These are phyloP conservation scores for Boletus austroedulis DNA, from an alignment of 1,284 basidiomycete genomes.

Conservation along the genomic window DNA sequence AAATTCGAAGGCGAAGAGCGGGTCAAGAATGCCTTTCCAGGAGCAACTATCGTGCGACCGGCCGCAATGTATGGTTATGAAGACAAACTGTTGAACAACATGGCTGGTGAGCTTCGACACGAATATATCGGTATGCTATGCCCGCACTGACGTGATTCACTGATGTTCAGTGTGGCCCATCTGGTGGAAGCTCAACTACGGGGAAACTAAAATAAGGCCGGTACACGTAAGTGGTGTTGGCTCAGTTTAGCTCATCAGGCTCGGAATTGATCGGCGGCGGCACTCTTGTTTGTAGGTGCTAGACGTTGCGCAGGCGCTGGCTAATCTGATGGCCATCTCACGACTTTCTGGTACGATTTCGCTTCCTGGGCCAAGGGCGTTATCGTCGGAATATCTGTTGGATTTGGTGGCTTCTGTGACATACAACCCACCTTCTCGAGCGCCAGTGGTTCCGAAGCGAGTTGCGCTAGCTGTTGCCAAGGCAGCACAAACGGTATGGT, in stretches of 20 bases:
- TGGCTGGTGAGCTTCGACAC: slow-evolving; percentile 65
- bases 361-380: slow-evolving; percentile 86
- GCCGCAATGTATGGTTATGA: slow-evolving; percentile 88
- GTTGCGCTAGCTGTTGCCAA: slow-evolving; percentile 68
- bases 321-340: slow-evolving; percentile 69
- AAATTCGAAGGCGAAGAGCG: slow-evolving; percentile 91
- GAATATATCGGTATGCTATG: slow-evolving; percentile 4
- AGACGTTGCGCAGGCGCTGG: slow-evolving; percentile 91
- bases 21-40: slow-evolving; percentile 83
- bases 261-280: slow-evolving; percentile 21
- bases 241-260: not conserved
- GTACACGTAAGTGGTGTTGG: slow-evolving; percentile 69
- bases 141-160: slow-evolving; percentile 29
- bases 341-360: slow-evolving; percentile 68
- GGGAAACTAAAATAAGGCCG: slow-evolving; percentile 83
- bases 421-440: slow-evolving; percentile 64
- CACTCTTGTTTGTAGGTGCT: slow-evolving; percentile 58
- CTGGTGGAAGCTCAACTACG: slow-evolving; percentile 91
- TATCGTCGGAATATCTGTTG: slow-evolving; percentile 84
- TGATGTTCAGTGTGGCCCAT: slow-evolving; percentile 73
- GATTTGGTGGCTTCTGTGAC: slow-evolving; percentile 82
- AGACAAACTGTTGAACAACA: slow-evolving; percentile 92
- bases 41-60: slow-evolving; percentile 89
- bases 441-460: slow-evolving; percentile 77
- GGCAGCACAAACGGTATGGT: slow-evolving; percentile 80